Evolutionary conservation across 2,329 filamentous ascomycete genomes (phyloP), one percentile per base, ranked within the genome.

Genomic region (Ceratocystis variospora): DNA sequence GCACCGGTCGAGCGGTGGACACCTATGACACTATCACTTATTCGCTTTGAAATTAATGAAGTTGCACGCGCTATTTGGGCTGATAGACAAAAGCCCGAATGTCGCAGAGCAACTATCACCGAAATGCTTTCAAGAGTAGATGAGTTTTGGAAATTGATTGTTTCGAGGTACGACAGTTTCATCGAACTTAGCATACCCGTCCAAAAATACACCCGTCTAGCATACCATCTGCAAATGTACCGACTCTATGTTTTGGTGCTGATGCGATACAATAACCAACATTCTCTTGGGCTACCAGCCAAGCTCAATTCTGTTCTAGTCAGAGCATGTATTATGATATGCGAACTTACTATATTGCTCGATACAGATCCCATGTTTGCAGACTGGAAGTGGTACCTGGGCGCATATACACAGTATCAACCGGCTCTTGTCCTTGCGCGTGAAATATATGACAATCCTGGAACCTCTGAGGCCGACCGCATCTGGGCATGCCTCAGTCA

Each of bases 401-500:
- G 87, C 3, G 86, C 88, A 5, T 82, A 87, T 69, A 85, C 88
- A 68, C 87, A 90, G 72, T 89, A 86, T 73, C 88, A 90, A 71
- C 80, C 82, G 3, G 86, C 87, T 0, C 78, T 91, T 41, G 78
- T 91, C 0, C 77, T 92, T 25, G 78, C 89, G 5, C 81, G 83
- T 25, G 87, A 91, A 72, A 76, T 89, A 3, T 87, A 84, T 72
- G 80, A 81, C 61, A 79, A 80, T 50, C 82, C 84, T 0, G 76
- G 80, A 64, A 78, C 80, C 61, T 79, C 79, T 63, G 80, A 87
- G 68, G 83, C 84, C 1, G 79, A 82, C 28, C 81, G 87, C 7
- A 87, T 90, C 67, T 90, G 88, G 87, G 76, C 77, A 44, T 87
- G 85, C 70, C 76, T 90, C 31, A 87, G 91, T 72, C 90, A 85